Conservation (phyloP, 345 rosid species). For the Lepidium sativum region DNA sequence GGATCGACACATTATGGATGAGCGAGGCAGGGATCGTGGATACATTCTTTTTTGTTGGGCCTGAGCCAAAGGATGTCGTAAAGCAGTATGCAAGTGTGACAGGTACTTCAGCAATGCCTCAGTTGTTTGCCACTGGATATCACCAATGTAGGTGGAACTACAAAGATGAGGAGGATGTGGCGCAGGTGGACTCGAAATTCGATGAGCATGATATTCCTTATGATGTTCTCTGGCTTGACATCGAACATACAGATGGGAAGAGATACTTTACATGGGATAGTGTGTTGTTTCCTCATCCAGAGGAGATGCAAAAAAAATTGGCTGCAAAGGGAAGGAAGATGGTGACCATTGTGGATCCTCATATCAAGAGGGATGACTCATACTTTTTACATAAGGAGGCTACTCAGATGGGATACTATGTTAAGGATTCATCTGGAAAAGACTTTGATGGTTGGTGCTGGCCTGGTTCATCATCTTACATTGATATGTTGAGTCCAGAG, state of each 20-base stretch:
- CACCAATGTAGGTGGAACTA: conserved; percentile 99
- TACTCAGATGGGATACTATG: conserved; percentile 69
- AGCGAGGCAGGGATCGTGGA: conserved; percentile 97
- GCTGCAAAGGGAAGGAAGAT: conserved; percentile 86
- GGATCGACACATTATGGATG: conserved; percentile 92
- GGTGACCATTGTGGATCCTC: conserved; percentile 99
- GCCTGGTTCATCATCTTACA: conserved; percentile 96
- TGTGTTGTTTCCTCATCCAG: conserved; percentile 73
- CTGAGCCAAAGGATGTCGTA: conserved; percentile 84
- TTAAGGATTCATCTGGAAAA: conserved; percentile 73
- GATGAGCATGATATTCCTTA: conserved; percentile 97
- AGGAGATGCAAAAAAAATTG: conserved; percentile 84
- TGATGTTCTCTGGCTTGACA: conserved; percentile 97
- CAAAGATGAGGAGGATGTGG: conserved; percentile 97
- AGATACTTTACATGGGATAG: conserved; percentile 94
- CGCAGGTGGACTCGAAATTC: conserved; percentile 81
- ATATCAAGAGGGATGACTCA: conserved; percentile 84
- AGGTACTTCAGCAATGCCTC: conserved; percentile 89
- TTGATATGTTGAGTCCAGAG: conserved; percentile 77
- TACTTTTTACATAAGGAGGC: conserved; percentile 83
- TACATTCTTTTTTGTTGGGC: conserved; percentile 83
- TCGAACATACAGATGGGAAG: conserved; percentile 94
- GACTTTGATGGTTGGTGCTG: conserved; percentile 99
- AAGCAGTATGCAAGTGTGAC: conserved; percentile 76
- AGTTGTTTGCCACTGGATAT: conserved; percentile 76